Percentiles rank a stretch among this genome's conserved stretches.
phyloP scores from a whole-genome alignment of 108 stramenopile species.

The Aureococcus anophagefferens region DNA sequence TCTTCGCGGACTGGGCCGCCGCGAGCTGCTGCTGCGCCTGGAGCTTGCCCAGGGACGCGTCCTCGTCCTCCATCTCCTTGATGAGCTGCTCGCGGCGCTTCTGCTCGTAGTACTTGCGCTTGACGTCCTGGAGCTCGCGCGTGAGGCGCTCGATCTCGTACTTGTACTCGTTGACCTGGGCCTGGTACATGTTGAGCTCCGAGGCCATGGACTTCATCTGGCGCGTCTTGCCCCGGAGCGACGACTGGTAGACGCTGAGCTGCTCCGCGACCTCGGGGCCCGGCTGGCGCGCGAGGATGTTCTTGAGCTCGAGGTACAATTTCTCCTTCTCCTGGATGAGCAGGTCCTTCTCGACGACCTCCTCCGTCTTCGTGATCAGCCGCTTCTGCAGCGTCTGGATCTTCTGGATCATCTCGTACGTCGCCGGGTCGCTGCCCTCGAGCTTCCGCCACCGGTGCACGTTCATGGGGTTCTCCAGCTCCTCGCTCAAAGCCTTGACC shows the following conservation, averaged over 20 bases:
- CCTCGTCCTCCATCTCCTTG: constrained; percentile 26
- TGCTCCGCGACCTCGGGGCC: constrained; percentile 71
- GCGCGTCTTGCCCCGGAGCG: constrained; percentile 61
- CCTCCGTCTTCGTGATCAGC: constrained; percentile 65
- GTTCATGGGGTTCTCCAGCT: constrained; percentile 77
- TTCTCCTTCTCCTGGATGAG: constrained; percentile 67
- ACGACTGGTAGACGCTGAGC: constrained; percentile 55
- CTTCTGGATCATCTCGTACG: constrained; percentile 78
- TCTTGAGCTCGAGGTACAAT: constrained; percentile 61
- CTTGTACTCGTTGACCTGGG: constrained; percentile 68
- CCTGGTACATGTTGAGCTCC: constrained; percentile 77
- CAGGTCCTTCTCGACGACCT: constrained; percentile 62
- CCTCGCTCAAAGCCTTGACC: constrained; percentile 59
- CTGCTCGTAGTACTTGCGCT: constrained; percentile 63
- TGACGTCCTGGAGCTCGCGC: constrained; percentile 61
- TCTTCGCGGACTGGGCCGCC: constrained; percentile 32
- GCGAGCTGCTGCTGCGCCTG: constrained; percentile 31
- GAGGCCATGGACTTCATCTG: constrained; percentile 74
- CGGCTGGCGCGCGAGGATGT: constrained; percentile 56
- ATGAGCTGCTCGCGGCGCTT: constrained; percentile 50
- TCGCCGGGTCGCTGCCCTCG: constrained; percentile 66
- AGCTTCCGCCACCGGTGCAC: constrained; percentile 75
- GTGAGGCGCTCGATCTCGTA: constrained; percentile 60
- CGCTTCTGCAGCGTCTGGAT: constrained; percentile 62
- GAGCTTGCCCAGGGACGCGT: constrained; percentile 23